These are phyloP conservation scores for Hamigera avellanea DNA, from an alignment of 495 filamentous ascomycete species.

Conservation along the genomic window DNA sequence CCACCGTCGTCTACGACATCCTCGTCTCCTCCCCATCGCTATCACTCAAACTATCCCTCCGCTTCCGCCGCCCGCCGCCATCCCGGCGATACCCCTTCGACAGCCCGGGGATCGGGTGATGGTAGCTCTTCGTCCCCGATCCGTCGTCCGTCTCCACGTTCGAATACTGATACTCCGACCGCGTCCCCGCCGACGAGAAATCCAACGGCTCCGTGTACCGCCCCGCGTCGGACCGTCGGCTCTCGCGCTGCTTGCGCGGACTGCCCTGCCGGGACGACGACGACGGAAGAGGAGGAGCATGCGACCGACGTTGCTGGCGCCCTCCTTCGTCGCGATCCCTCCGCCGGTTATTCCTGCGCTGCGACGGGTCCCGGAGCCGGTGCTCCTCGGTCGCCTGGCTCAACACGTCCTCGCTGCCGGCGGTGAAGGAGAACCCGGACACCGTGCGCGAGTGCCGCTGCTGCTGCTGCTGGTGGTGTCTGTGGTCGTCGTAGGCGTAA, in stretches of 20 bases:
- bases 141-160: slow-evolving; percentile 44
- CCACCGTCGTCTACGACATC: too few relatives aligned
- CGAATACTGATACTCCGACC: slow-evolving; percentile 37
- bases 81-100: slow-evolving; percentile 39
- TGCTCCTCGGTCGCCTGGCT: slow-evolving; percentile 45
- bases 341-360: slow-evolving; percentile 23
- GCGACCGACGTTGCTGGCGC: not conserved
- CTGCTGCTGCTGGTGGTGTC: slow-evolving; percentile 8
- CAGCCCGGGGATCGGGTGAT: slow-evolving; percentile 67
- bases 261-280: slow-evolving; percentile 27
- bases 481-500: slow-evolving; percentile 27
- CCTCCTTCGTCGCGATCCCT: slow-evolving; percentile 2
- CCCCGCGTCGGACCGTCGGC: slow-evolving; percentile 26
- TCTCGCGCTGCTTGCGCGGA: slow-evolving; percentile 26
- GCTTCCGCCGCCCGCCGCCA: slow-evolving; percentile 25
- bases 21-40: slow-evolving; percentile 24
- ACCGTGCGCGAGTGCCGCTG: slow-evolving; percentile 11
- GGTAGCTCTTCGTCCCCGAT: slow-evolving; percentile 69
- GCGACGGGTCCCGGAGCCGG: slow-evolving; percentile 25
- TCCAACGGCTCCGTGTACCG: slow-evolving; percentile 48
- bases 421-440: slow-evolving; percentile 37
- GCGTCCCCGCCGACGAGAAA: slow-evolving; percentile 30
- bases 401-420: slow-evolving; percentile 39
- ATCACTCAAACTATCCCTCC: slow-evolving; percentile 43
- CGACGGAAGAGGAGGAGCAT: slow-evolving; percentile 11